A percentile compares a stretch with the other conserved stretches of the same genome.
Evolutionary conservation across 352 stramenopile species (phyloP).

Genomic region (Phytophthora ramorum): DNA sequence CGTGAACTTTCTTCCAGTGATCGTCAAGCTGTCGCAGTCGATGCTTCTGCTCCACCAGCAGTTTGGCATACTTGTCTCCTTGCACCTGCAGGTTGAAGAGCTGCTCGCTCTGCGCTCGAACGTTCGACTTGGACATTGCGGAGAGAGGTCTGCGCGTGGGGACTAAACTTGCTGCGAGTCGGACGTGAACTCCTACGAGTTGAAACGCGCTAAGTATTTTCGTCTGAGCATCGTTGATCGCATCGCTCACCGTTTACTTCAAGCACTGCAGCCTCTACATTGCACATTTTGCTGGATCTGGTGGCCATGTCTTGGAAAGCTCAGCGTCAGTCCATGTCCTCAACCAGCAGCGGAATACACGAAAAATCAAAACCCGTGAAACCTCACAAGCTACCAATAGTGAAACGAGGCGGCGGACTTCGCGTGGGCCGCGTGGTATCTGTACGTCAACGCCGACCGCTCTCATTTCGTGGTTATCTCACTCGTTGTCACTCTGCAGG

Average conservation of each 20-base stretch:
- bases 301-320: slow-evolving; percentile 27
- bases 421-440: slow-evolving; percentile 65
- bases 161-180: slow-evolving; percentile 6
- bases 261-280: background rate
- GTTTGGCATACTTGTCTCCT: slow-evolving; percentile 78
- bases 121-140: slow-evolving; percentile 69
- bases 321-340: slow-evolving; percentile 14
- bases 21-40: slow-evolving; percentile 71
- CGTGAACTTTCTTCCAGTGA: slow-evolving; percentile 70
- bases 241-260: background rate
- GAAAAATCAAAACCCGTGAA: slow-evolving; percentile 16
- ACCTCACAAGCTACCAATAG: slow-evolving; percentile 29
- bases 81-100: slow-evolving; percentile 87
- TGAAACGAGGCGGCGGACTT: slow-evolving; percentile 44
- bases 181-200: background rate
- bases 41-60: slow-evolving; percentile 78
- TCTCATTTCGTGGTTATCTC: background rate
- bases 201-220: slow-evolving; percentile 40
- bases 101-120: slow-evolving; percentile 74
- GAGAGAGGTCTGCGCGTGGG: background rate
- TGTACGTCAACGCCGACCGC: slow-evolving; percentile 28
- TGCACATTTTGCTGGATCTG: background rate
- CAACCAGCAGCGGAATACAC: slow-evolving; percentile 3
- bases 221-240: background rate
- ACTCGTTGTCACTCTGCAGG: slow-evolving; percentile 26